Base-by-base conservation (phyloP, 1,284 basidiomycete species). In the Fomitopsis schrenkii region DNA sequence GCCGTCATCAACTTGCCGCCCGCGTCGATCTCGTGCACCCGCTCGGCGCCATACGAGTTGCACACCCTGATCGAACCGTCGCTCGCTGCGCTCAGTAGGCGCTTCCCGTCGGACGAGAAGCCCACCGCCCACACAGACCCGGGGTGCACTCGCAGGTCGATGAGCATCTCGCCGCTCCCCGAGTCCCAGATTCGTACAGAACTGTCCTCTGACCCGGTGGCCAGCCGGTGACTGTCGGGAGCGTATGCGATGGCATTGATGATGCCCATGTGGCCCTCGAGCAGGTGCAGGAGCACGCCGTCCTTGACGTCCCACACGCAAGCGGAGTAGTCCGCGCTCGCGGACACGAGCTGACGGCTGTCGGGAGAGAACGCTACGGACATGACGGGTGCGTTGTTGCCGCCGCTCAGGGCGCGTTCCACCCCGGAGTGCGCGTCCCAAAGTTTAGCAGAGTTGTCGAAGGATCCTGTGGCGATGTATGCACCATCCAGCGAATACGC, bases 301-400 rank as follows among this genome's bases (percentile, higher is more conserved):
- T 66, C 55, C 28, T 53, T 44, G 17, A 62, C 60, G 60, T 68
- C 57, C 70, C 69, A 71, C 12, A 70, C 38, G 5, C 63, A 59
- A 26, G 67, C 61, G 12, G 57, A 61, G 38, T 57, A 41, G 58
- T 70, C 67, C 14, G 46, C 60, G 55, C 61, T 59, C 19, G 65
- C 61, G 14, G 70, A 68, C 1, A 64, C 65, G 38, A 72, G 56
- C 17, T 28, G 26, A 3, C 28, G 22, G 22, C 22, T 22, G 22
- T 22, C 22, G 22, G 22, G 41, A 1, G 67, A 64, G 58, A 67
- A 68, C 5, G 40, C 62, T 17, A 67, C 38, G 7, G 38, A 36
- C 17, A 38, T 30, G 19, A 67, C 55, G 3, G 38, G 12, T 15
- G 38, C 6, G 38, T 8, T 8, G 12, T 40, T 3, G 14, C 38